A percentile compares a stretch with the other conserved stretches of the same genome.
Evolutionary conservation across 2,329 filamentous ascomycete genomes (phyloP).

Genomic region (Aspergillus tanneri): DNA sequence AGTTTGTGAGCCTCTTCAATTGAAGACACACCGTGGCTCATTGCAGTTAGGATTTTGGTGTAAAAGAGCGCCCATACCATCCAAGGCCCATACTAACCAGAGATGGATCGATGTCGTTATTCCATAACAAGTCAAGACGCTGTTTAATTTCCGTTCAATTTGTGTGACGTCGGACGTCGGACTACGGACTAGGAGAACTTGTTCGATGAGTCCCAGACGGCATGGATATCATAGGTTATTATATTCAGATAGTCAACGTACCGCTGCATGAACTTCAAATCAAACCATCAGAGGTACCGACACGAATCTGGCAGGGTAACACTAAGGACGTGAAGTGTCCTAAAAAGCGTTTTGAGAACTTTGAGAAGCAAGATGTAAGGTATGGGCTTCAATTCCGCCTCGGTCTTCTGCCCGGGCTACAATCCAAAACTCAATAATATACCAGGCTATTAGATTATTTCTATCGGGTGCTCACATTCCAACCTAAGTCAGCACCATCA

Average conservation of each 20-base stretch:
- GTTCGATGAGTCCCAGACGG: slow-evolving; percentile 8
- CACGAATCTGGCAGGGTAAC: slow-evolving; percentile 25
- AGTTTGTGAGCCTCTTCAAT: slow-evolving; percentile 30
- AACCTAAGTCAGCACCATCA: slow-evolving; percentile 51
- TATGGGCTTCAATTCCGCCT: slow-evolving; percentile 35
- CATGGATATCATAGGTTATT: slow-evolving; percentile 31
- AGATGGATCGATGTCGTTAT: slow-evolving; percentile 24
- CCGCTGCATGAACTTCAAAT: slow-evolving; percentile 18
- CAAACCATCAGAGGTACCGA: slow-evolving; percentile 30
- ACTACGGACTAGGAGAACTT: slow-evolving; percentile 9
- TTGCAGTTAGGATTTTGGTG: slow-evolving; percentile 27
- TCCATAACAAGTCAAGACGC: slow-evolving; percentile 29
- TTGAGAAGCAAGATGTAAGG: too few species aligned
- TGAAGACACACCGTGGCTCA: slow-evolving; percentile 31
- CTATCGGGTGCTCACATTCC: slow-evolving; percentile 30
- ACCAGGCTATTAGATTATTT: slow-evolving; percentile 25
- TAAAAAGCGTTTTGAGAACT: slow-evolving; percentile 4
- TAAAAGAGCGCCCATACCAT: slow-evolving; percentile 31
- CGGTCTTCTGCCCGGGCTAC: slow-evolving; percentile 42
- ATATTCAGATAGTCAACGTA: slow-evolving; percentile 26
- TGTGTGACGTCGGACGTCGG: slow-evolving; percentile 8
- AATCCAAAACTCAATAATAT: too few species aligned
- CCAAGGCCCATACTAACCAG: slow-evolving; percentile 32
- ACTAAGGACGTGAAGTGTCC: slow-evolving; percentile 10
- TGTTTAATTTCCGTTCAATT: slow-evolving; percentile 33